Base-by-base conservation (phyloP, 441 rosid species). In the Gossypium laxum region DNA sequence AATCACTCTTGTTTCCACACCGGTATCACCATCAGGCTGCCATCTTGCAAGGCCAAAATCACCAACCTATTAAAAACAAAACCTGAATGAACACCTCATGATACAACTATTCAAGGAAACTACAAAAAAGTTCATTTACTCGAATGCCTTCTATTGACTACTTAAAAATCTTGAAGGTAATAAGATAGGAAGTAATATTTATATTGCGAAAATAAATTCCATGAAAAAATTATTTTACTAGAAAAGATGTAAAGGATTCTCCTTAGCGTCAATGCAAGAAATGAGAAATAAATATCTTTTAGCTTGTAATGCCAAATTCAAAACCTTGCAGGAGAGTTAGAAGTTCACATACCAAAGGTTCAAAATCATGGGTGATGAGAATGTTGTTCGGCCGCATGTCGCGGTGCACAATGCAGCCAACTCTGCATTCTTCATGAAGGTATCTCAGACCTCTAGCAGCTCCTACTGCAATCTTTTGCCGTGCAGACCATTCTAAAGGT, bases 361-460 rank as follows among this genome's bases (percentile, higher is more conserved):
- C 97, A 77, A 88, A 91, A 80, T 95, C 99, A 84, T 95, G 99
- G 18, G 99, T 95, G 73, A 95, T 82, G 26, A 95, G 98, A 70
- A 95, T 91, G 79, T 95, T 95, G 87, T 95, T 95, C 12, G 99
- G 99, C 69, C 99, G 87, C 96, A 95, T 82, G 82, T 95, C 99
- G 62, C 99, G 91, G 73, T 95, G 99, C 77, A 95, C 97, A 70
- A 95, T 95, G 78, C 99, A 95, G 41, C 99, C 99, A 70, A 92
- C 99, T 88, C 99, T 87, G 86, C 99, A 95, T 75, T 95, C 99
- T 87, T 95, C 99, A 55, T 95, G 99, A 71, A 95, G 98, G 80
- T 95, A 95, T 62, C 99, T 84, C 78, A 95, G 85, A 34, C 99
- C 99, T 74, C 98, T 87, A 77, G 99, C 99, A 56, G 98, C 98